Evolutionary conservation across 2,329 filamentous ascomycete genomes (phyloP).

Genomic region (Cercospora sp.): DNA sequence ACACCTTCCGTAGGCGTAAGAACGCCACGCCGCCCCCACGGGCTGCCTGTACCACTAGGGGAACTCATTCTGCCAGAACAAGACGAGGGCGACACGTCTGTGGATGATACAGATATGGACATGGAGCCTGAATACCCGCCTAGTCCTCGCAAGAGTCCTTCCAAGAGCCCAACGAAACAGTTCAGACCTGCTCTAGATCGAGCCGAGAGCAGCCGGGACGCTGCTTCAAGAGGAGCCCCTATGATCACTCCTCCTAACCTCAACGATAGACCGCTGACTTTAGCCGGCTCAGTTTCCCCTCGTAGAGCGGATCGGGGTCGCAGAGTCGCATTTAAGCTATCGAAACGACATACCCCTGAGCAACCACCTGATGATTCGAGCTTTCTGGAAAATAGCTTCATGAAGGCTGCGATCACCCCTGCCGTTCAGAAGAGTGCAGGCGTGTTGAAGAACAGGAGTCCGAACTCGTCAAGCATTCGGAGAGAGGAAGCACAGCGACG

Average conservation of each 20-base stretch:
- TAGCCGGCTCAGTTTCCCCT: slow-evolving; percentile 34
- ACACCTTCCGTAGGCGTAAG: slow-evolving; percentile 36
- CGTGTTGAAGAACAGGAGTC: slow-evolving; percentile 1
- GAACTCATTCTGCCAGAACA: slow-evolving; percentile 37
- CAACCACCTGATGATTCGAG: slow-evolving; percentile 6
- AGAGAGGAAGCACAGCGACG: slow-evolving; percentile 20
- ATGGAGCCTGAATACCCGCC: slow-evolving; percentile 41
- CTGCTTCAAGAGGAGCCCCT: slow-evolving; percentile 22
- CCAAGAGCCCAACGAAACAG: slow-evolving; percentile 33
- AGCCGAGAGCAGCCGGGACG: slow-evolving; percentile 34
- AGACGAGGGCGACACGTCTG: slow-evolving; percentile 24
- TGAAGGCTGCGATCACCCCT: slow-evolving; percentile 12
- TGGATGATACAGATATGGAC: slow-evolving; percentile 23
- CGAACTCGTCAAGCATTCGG: background rate
- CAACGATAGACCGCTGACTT: slow-evolving; percentile 30
- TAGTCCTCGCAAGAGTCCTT: slow-evolving; percentile 39
- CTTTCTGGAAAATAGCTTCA: slow-evolving; percentile 16
- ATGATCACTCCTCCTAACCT: slow-evolving; percentile 34
- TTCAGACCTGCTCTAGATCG: slow-evolving; percentile 7
- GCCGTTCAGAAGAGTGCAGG: background rate
- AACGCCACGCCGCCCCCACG: slow-evolving; percentile 36
- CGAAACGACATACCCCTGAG: slow-evolving; percentile 10
- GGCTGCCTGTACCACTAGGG: slow-evolving; percentile 34
- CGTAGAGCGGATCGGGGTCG: slow-evolving; percentile 24
- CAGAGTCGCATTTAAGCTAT: slow-evolving; percentile 1